Conservation (phyloP, 148 eudicot genomes). For the Fagopyrum tataricum region DNA sequence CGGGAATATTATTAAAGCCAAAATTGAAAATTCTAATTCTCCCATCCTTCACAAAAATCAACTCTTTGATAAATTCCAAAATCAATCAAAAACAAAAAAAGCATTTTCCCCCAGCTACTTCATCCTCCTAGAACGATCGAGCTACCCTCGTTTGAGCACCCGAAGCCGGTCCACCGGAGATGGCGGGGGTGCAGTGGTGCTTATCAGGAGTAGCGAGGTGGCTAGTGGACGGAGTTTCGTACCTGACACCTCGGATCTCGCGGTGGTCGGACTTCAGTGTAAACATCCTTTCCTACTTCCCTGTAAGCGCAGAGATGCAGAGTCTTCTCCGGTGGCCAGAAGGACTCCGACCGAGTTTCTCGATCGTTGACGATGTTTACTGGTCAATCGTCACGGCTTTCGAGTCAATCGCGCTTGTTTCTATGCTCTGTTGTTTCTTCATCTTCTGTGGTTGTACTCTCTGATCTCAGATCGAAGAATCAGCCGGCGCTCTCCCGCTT, state of each 20-base stretch:
- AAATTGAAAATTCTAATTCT: background rate
- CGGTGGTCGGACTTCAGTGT: slow-evolving; percentile 1
- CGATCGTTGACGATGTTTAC: slow-evolving; percentile 26
- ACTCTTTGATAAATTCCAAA: background rate
- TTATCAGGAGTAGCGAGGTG: slow-evolving; percentile 12
- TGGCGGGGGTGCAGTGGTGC: slow-evolving; percentile 13
- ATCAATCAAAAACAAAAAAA: background rate
- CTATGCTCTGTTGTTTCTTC: slow-evolving; percentile 43
- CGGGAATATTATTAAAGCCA: background rate
- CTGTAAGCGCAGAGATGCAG: slow-evolving; percentile 18
- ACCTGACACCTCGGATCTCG: slow-evolving; percentile 11
- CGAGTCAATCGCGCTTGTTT: slow-evolving; percentile 41
- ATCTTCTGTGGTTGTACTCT: slow-evolving; percentile 41
- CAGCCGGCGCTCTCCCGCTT: background rate
- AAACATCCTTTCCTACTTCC: background rate
- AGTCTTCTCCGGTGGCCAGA: slow-evolving; percentile 22
- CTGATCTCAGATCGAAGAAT: slow-evolving; percentile 7
- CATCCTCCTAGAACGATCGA: slow-evolving; percentile 7
- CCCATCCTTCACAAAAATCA: background rate
- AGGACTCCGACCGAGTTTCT: slow-evolving; percentile 12
- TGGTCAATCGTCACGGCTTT: slow-evolving; percentile 40
- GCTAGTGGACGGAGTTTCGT: slow-evolving; percentile 9
- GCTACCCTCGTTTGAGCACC: background rate
- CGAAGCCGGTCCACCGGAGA: background rate
- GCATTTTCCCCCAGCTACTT: background rate